phyloP scores from a whole-genome alignment of 2,329 filamentous ascomycete species.

The Claviceps sp. region DNA sequence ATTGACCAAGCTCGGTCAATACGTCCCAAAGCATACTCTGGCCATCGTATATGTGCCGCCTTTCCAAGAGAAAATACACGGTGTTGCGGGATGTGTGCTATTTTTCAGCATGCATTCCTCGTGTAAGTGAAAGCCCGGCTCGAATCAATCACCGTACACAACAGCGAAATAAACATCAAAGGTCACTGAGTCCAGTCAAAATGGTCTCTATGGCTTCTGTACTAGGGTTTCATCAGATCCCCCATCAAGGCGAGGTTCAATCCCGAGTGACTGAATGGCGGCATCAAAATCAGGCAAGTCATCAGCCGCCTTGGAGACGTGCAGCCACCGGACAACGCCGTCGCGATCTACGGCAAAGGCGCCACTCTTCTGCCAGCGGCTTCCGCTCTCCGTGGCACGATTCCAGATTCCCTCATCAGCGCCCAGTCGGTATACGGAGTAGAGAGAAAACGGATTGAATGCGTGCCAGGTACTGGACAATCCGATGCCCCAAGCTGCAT shows the following conservation, averaged over 20 bases:
- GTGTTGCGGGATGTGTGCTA: no score
- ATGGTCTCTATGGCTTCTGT: background rate
- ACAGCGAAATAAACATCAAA: background rate
- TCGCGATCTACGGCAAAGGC: constrained; percentile 38
- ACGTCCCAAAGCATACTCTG: no score
- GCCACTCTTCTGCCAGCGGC: constrained; percentile 54
- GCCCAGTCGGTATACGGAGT: constrained; percentile 42
- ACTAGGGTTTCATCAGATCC: background rate
- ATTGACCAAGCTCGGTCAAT: no score
- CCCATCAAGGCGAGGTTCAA: constrained; percentile 1
- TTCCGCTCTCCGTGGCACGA: constrained; percentile 50
- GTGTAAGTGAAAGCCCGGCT: background rate
- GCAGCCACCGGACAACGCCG: constrained; percentile 19
- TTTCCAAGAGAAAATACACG: no score
- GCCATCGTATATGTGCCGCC: no score
- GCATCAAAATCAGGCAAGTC: constrained; percentile 19
- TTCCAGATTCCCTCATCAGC: constrained; percentile 54
- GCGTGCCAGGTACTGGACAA: constrained; percentile 48
- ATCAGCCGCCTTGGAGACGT: constrained; percentile 17
- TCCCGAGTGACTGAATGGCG: constrained; percentile 15
- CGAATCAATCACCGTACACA: no score
- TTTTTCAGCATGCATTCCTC: background rate
- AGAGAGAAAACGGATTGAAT: constrained; percentile 43
- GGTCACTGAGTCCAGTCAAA: background rate
- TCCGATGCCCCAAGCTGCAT: constrained; percentile 54